Percentiles rank a stretch among this genome's conserved stretches.
phyloP scores from a whole-genome alignment of 192 early-diverging fungal genomes.

The Podila verticillata region DNA sequence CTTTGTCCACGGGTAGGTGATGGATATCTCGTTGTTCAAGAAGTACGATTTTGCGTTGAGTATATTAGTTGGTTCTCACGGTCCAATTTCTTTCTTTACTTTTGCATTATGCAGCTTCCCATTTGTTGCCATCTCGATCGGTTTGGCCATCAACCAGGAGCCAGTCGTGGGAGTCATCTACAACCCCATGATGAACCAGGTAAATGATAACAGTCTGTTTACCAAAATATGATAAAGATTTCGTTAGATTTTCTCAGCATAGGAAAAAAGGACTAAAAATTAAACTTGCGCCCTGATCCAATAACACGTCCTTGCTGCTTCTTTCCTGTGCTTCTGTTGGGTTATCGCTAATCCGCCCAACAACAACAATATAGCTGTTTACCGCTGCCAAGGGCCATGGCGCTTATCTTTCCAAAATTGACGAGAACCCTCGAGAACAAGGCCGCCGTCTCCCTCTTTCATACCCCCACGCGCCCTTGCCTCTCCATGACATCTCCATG shows the following conservation, averaged over 20 bases:
- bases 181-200: slow-evolving; percentile 89
- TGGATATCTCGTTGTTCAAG: not conserved
- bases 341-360: not conserved
- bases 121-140: slow-evolving; percentile 89
- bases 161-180: slow-evolving; percentile 92
- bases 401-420: slow-evolving; percentile 64
- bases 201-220: slow-evolving; percentile 30
- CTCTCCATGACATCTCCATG: slow-evolving; percentile 70
- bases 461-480: slow-evolving; percentile 56
- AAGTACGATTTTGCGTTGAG: too few relatives aligned
- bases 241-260: not conserved
- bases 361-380: slow-evolving; percentile 49
- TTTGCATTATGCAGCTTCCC: slow-evolving; percentile 74
- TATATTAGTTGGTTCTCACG: not conserved
- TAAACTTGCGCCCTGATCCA: not conserved
- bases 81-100: slow-evolving; percentile 8
- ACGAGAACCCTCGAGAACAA: slow-evolving; percentile 52
- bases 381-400: slow-evolving; percentile 69
- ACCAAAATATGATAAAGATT: too few relatives aligned
- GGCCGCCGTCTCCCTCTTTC: slow-evolving; percentile 68
- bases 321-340: slow-evolving; percentile 4
- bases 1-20: slow-evolving; percentile 70
- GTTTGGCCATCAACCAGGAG: slow-evolving; percentile 73
- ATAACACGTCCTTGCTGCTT: not conserved
- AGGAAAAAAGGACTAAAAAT: not conserved